Evolutionary conservation across 179 eudicot genomes (phyloP), one percentile per base, ranked within the genome.

Genomic region (Silene noctiflora): DNA sequence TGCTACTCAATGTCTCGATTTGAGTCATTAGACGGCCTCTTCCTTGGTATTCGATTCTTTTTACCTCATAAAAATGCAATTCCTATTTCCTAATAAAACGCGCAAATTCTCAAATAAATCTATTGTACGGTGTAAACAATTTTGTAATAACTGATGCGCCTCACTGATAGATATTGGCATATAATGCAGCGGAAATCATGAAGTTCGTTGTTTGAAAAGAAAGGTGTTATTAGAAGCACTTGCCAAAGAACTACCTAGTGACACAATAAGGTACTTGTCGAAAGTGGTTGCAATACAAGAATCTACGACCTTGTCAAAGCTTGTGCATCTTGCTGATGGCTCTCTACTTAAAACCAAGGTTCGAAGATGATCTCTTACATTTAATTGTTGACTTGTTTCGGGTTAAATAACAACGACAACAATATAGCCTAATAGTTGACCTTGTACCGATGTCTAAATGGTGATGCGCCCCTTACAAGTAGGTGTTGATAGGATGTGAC

Each of bases 401-500:
- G 35, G 4, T 33, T 4, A 33, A 33, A 33, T 33, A 33, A 33
- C 35, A 3, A 33, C 35, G 35, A 4, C 35, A n/a, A n/a, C n/a
- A n/a, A n/a, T n/a, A n/a, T n/a, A n/a, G n/a, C n/a, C n/a, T n/a
- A n/a, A n/a, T n/a, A n/a, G n/a, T n/a, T n/a, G n/a, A n/a, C n/a
- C n/a, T n/a, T n/a, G 42, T 29, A 29, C 33, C 0, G 33, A 29
- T 29, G 33, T 29, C 3, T 29, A 29, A 29, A 29, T 29, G 33
- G 33, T 29, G 33, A 29, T 29, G 24, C 24, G 27, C 0, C 25
- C 1, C 10, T 51, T 21, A 21, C 27, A 59, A 58, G 70, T 74
- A 85, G 88, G 85, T 81, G 2, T 29, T 88, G 63, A 71, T 88
- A 14, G 89, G 91, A 13, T 81, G 90, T 62, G 90, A 88, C 64